Evolutionary conservation across 2,329 filamentous ascomycete genomes (phyloP).

Genomic region (Sclerotinia trifoliorum): DNA sequence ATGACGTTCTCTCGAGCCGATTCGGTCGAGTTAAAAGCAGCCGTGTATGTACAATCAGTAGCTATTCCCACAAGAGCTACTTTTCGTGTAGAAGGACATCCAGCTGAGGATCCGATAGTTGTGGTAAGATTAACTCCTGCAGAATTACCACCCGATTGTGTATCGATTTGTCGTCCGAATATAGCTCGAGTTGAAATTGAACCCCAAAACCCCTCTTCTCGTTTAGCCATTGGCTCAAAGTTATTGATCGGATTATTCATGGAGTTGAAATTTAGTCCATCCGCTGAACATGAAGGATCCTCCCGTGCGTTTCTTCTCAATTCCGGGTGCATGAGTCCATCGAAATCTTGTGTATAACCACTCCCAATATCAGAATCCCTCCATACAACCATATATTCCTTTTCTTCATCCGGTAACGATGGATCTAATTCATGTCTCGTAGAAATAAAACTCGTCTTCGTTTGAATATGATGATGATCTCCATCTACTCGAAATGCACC

Average conservation of each 20-base stretch:
- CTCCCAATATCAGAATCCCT: constrained; percentile 77
- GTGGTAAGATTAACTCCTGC: constrained; percentile 74
- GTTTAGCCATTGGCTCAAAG: constrained; percentile 41
- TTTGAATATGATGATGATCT: constrained; percentile 84
- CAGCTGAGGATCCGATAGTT: constrained; percentile 77
- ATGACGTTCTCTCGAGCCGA: constrained; percentile 76
- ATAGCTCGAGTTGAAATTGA: constrained; percentile 63
- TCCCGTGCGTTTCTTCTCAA: constrained; percentile 36
- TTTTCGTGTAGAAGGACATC: constrained; percentile 85
- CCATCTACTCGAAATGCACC: constrained; percentile 80
- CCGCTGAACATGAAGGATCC: constrained; percentile 64
- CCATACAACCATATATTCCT: constrained; percentile 87
- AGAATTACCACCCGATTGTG: constrained; percentile 69
- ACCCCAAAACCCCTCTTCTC: constrained; percentile 55
- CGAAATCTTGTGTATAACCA: constrained; percentile 41
- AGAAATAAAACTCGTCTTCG: constrained; percentile 68
- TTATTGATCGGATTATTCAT: constrained; percentile 66
- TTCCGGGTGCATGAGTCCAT: constrained; percentile 51
- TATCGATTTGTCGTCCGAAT: constrained; percentile 73
- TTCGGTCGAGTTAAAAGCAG: constrained; percentile 63
- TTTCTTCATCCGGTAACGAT: constrained; percentile 47
- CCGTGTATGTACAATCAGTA: constrained; percentile 87
- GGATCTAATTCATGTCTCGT: constrained; percentile 74
- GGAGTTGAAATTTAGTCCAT: constrained; percentile 78
- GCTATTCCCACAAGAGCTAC: constrained; percentile 90